phyloP scores from a whole-genome alignment of 2,329 filamentous ascomycete species.

The Exophiala viscosa region DNA sequence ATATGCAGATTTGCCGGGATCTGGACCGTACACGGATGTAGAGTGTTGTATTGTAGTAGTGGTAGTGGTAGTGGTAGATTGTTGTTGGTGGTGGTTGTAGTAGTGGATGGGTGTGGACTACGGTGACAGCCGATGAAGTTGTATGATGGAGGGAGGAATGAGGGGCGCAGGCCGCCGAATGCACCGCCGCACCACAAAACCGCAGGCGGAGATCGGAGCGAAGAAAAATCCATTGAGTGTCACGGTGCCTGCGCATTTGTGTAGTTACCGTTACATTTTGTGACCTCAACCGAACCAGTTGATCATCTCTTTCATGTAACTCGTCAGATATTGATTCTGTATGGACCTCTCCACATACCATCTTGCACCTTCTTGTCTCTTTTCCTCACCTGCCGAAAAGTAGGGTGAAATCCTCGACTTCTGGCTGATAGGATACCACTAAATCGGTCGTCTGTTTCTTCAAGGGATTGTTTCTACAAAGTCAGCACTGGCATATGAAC shows the following conservation, averaged over 20 bases:
- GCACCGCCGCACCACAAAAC: no score
- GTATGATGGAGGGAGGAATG: conserved; percentile 1
- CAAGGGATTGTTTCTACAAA: no score
- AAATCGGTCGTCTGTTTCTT: no score
- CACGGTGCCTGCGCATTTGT: not conserved
- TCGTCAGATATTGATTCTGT: not conserved
- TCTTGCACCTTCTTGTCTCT: no score
- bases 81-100: not conserved
- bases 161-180: not conserved
- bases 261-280: conserved; percentile 1
- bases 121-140: conserved; percentile 5
- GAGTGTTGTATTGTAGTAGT: conserved; percentile 2
- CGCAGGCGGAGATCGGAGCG: not conserved
- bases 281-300: not conserved
- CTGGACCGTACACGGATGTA: not conserved
- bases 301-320: not conserved
- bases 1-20: not conserved
- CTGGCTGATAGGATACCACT: no score
- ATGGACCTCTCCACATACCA: no score
- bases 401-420: no score
- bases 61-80: not conserved
- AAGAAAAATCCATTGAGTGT: not conserved
- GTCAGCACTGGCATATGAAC: no score
- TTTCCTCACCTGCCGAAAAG: no score
- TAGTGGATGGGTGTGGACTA: conserved; percentile 3